Base-by-base conservation (phyloP, 805 yeast species). In the Helenozyma rhizophorensis region DNA sequence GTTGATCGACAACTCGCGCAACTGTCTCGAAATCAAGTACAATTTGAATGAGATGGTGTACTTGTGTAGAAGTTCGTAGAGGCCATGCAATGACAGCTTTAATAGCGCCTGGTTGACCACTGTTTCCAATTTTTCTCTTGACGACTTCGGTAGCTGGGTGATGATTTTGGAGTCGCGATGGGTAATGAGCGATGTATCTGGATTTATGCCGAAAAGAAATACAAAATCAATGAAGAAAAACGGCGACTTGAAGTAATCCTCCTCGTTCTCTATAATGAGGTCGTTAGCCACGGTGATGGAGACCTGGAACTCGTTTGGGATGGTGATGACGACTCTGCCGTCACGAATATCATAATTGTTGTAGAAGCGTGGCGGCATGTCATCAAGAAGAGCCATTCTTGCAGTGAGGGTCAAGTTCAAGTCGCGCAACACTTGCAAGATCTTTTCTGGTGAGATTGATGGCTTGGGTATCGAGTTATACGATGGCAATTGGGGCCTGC, bases 191-290 rank as follows among this genome's bases (percentile, higher is more conserved):
- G 51, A 36, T 2, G 58, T 56, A 29, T 60, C 67, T 4, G 58
- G 65, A 39, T 60, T 60, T 17, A 70, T 63, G 8, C 72, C 68
- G 47, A 83, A 80, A 14, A 72, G 61, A 35, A 88, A 73, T 34
- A 76, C 70, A 56, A 88, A 82, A 53, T 85, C 90, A 14, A 90
- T 83, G 39, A 87, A 69, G 51, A 80, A 84, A 47, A 83, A 80
- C 11, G 87, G 87, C 0, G 87, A 74, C 27, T 54, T 52, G 14
- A 33, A 37, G 42, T 62, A 62, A 23, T 73, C 72, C 3, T 64
- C 66, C 2, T 68, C 64, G 15, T 78, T 78, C 47, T 76, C 80
- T 14, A 60, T 46, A 9, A 65, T 55, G 25, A 49, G 27, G 32
- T 65, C 69, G 23, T 86, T 78, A 0, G 93, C 84, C n/a, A 89